Evolutionary conservation across 2,329 filamentous ascomycete species (phyloP), one percentile per base, ranked within the genome.

Genomic region (Aspergillus costaricaensis): DNA sequence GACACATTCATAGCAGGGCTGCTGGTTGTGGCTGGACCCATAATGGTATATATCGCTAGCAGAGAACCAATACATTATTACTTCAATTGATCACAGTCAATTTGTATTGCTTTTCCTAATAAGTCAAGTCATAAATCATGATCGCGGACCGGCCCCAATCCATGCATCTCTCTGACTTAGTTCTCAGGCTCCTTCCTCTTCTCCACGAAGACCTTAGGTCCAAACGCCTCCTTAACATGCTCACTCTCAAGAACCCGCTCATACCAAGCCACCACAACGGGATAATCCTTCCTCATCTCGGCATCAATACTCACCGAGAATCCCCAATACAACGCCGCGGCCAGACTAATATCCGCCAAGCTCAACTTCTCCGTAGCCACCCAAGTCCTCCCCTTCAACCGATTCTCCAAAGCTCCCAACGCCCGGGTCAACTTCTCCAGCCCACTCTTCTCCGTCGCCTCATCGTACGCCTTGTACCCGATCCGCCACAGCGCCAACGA

Each of bases 331-430:
- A 74, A 39, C 8, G 69, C 59, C 5, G 65, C 44, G 6, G 66
- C 70, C 6, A 71, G 39, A 4, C 62, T 66, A 32, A 74, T 69
- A 65, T 74, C 71, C 7, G 69, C 72, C 65, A 73, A 47, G 49
- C 65, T 73, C 52, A 70, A 47, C 62, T 69, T 69, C 19, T 68
- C 69, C 12, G 56, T 57, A 8, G 57, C 65, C n/a, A 74, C 27
- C 71, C 71, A 74, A 15, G 58, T 66, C 5, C 62, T 58, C 2
- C 23, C 62, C 30, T 66, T 56, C 2, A 71, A 55, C 30, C 66
- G 57, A 14, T 59, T 62, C 55, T 72, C 70, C 21, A 74, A 39
- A 17, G 55, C 60, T 8, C 19, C 59, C 23, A 70, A 52, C n/a
- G 62, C 62, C 43, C 68, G 65, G 56, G 67, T 64, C 53, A 72